Evolutionary conservation across 805 yeast species (phyloP).

Genomic region (Yarrowia bubula): DNA sequence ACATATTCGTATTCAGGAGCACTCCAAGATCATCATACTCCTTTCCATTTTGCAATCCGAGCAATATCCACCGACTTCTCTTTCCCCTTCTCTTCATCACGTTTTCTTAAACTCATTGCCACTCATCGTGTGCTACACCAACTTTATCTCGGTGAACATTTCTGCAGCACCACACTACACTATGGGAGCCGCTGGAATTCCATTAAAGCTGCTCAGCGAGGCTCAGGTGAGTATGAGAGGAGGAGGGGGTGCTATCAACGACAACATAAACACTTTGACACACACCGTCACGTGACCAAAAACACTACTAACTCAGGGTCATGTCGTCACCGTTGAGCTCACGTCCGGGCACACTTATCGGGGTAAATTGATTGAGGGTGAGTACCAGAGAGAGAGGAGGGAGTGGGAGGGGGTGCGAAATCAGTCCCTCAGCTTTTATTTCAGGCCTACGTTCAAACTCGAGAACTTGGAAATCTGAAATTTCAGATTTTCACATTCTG

Average conservation of each 20-base stretch:
- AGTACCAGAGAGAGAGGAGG: background rate
- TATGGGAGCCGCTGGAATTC: constrained; percentile 70
- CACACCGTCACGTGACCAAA: background rate
- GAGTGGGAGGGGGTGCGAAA: no score
- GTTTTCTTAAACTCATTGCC: background rate
- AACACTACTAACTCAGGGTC: constrained; percentile 53
- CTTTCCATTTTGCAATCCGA: no score
- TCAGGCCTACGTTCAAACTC: no score
- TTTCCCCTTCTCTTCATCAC: background rate
- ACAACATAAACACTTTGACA: background rate
- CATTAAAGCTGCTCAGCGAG: constrained; percentile 81
- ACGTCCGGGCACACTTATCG: constrained; percentile 82
- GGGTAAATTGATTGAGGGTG: constrained; percentile 76
- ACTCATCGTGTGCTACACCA: constrained; percentile 15
- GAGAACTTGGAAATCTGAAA: no score
- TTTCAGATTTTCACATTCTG: no score
- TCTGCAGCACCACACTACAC: constrained; percentile 27
- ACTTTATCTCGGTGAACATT: constrained; percentile 19
- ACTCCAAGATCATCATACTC: no score
- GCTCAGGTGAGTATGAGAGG: constrained; percentile 51
- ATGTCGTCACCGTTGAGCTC: constrained; percentile 76
- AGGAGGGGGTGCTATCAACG: background rate
- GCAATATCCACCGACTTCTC: no score
- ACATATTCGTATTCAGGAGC: no score
- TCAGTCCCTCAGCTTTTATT: no score